Conservation (phyloP, 176 grass and related monocot genomes). For the Coix lacrymajobi region DNA sequence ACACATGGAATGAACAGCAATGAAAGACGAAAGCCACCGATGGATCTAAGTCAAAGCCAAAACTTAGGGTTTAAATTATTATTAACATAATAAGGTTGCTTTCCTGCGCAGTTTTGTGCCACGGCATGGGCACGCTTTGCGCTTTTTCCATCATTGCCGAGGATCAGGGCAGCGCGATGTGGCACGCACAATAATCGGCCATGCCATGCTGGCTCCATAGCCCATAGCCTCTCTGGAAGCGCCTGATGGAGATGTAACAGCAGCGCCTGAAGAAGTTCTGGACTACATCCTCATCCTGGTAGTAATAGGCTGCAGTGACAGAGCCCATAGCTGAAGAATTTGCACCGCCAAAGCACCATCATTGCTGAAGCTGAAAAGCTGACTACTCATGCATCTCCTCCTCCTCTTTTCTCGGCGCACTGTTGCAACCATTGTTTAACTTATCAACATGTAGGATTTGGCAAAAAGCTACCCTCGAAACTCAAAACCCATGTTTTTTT, state of each 20-base stretch:
- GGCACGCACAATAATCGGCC: neutral
- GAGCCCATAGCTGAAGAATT: neutral
- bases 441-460: neutral
- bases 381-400: neutral
- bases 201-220: neutral
- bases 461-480: neutral
- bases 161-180: neutral
- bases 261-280: neutral
- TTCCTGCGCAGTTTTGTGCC: slow-evolving; percentile 26
- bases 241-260: neutral
- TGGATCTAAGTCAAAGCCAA: slow-evolving; percentile 8
- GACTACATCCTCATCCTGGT: neutral
- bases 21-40: slow-evolving; percentile 12
- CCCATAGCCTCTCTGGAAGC: neutral
- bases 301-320: neutral
- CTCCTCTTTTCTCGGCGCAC: neutral
- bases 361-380: neutral
- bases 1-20: slow-evolving; percentile 18
- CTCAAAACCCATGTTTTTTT: neutral
- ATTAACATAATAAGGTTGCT: neutral
- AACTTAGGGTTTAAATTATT: neutral
- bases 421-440: neutral
- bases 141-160: neutral
- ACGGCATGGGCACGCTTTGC: slow-evolving; percentile 12
- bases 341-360: neutral